These are phyloP conservation scores for Oryza meridionalis DNA, from an alignment of 176 grass and related monocot genomes.

Conservation along the genomic window DNA sequence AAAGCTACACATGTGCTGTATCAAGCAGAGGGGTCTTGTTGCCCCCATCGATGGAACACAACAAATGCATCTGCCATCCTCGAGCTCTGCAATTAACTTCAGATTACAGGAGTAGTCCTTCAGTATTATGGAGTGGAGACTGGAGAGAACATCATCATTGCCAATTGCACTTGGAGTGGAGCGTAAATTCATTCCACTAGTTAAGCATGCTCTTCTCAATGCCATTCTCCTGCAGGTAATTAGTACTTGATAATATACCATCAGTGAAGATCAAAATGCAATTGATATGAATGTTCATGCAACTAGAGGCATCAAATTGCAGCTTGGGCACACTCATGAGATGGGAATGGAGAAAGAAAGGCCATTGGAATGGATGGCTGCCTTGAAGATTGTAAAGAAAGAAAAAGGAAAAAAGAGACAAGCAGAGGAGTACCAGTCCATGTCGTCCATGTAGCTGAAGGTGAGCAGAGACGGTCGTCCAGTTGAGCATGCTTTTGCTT, in stretches of 20 bases:
- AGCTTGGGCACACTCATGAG: neutral
- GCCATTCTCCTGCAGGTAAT: neutral
- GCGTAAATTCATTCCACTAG: neutral
- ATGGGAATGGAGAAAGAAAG: neutral
- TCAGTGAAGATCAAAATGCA: neutral
- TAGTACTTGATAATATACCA: neutral
- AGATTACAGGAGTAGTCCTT: neutral
- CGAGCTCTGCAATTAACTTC: constrained; percentile 5
- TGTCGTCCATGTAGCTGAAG: too few relatives aligned
- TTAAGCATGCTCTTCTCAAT: neutral
- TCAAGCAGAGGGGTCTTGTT: neutral
- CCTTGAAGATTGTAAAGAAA: neutral
- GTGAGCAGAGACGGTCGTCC: neutral
- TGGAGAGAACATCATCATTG: neutral
- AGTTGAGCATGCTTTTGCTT: neutral
- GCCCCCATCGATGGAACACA: neutral
- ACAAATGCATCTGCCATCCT: neutral
- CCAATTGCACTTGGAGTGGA: neutral
- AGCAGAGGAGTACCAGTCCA: neutral
- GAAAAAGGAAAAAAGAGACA: neutral
- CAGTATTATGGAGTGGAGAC: neutral
- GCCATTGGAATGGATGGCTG: neutral
- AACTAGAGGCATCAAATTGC: neutral
- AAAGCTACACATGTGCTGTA: neutral
- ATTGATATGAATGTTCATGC: neutral